A percentile compares a stretch with the other conserved stretches of the same genome.
These are phyloP conservation scores for Penicillium antarcticum DNA, from an alignment of 495 filamentous ascomycete species.

Conservation along the genomic window DNA sequence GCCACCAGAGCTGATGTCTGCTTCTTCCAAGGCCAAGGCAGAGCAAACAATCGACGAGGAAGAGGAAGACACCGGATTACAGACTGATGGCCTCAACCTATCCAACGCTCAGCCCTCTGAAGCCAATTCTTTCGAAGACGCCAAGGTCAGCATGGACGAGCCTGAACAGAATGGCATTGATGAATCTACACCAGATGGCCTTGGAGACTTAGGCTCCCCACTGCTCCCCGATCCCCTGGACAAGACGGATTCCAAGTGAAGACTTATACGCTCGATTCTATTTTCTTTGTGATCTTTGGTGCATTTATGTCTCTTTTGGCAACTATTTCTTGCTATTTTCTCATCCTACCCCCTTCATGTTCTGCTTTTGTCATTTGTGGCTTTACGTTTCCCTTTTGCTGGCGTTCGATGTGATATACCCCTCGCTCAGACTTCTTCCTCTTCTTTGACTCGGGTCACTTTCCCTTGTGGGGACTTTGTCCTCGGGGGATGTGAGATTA, in stretches of 20 bases:
- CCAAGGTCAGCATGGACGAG: constrained; percentile 11
- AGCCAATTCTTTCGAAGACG: constrained; percentile 14
- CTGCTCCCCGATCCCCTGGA: constrained; percentile 27
- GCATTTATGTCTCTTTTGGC: constrained; percentile 7
- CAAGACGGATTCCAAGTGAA: constrained; percentile 24
- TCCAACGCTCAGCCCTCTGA: constrained; percentile 21
- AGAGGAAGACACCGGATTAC: constrained; percentile 29
- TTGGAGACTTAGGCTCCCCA: constrained; percentile 24
- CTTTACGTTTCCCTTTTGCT: constrained; percentile 12
- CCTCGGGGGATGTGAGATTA: constrained; percentile 16
- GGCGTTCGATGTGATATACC: constrained; percentile 51
- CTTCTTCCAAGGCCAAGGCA: constrained; percentile 9
- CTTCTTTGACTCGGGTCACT: constrained; percentile 16
- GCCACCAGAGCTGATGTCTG: constrained; percentile 79
- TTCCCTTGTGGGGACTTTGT: constrained; percentile 19
- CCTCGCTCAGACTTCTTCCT: constrained; percentile 29
- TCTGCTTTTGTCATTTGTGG: neutral
- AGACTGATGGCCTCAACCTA: constrained; percentile 34
- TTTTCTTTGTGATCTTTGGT: neutral
- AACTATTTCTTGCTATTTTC: constrained; percentile 10
- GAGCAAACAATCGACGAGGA: constrained; percentile 21
- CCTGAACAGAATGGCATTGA: constrained; percentile 5
- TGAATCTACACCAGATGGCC: constrained; percentile 15
- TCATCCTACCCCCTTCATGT: constrained; percentile 13
- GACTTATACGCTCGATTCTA: constrained; percentile 1